Evolutionary conservation across 148 eudicot species (phyloP), one percentile per base, ranked within the genome.

Genomic region (Camellia japonica): DNA sequence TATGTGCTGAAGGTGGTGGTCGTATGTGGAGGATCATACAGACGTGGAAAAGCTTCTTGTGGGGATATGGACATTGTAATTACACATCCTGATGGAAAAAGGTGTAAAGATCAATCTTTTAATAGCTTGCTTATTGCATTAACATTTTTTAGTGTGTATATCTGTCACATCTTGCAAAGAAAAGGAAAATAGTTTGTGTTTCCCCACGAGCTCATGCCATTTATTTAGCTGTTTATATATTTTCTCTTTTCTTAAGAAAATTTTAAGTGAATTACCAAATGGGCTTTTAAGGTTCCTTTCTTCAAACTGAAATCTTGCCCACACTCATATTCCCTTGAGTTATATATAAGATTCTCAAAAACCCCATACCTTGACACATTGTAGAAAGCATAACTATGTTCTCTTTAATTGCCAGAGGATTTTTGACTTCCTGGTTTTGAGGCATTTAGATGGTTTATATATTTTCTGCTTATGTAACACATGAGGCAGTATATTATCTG

Each of bases 51-150:
- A 86, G 87, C 95, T 63, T 82, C 97, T 62, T 96, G 99, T 81
- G 99, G 99, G 46, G 99, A 96, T 84, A 76, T 96, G 92, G 99
- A 96, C 84, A 88, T 96, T 83, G 86, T 96, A 68, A 86, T 96
- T 52, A 96, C 99, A 19, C 99, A 96, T 83, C 95, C 95, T 65
- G 97, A 96, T 90, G 98, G 97, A 47, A 90, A 86, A 80, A 96
- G 99, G 99, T 95, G 75, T 73, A 7, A 19, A 23, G 20, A 13
- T 75, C 61, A 23, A 65, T 77, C 23, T 81, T 73, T 18, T 52
- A 16, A 18, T 72, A n/a, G 15, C 10, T 43, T 58, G 44, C 30
- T 15, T 68, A 67, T 4, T 52, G 73, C 49, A 18, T 42, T 49
- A 30, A 12, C 72, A 30, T 12, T 44, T 51, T 56, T 46, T 15